Evolutionary conservation across 345 rosid genomes (phyloP), one percentile per base, ranked within the genome.

Genomic region (Crucihimalaya himalaica): DNA sequence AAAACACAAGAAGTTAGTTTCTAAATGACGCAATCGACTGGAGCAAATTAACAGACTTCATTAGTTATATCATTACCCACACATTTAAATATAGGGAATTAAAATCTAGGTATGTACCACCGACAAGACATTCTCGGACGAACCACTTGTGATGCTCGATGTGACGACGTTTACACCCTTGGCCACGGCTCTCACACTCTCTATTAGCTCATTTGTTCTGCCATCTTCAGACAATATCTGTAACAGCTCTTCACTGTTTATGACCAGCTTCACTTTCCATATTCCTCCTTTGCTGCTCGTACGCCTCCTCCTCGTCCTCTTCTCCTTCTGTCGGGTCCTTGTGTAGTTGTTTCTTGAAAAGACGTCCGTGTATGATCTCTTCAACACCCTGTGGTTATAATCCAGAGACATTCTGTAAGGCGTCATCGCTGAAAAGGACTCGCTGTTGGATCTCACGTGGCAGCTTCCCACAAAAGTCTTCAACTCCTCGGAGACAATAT

Each of bases 221-320:
- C 68, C 70, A 50, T 85, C 94, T 53, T 89, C 86, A 2, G 97
- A 86, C 70, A 94, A 47, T 28, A 91, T 91, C 70, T 91, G 76
- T 82, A 80, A 19, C 62, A 94, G 72, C 81, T 86, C 90, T 52
- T 80, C 86, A 11, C 86, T 83, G 52, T 84, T 73, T n/a, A 91
- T 91, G 42, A 80, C 96, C 3, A 94, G 84, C 83, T 88, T 91
- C 81, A 94, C 98, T 78, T 88, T 91, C 96, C 98, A 93, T 75
- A 89, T 71, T 20, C 89, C 85, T 14, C 68, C n/a, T 75, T 75
- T 75, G 56, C 63, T 32, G 21, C 29, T 59, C n/a, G 11, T 43
- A 23, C 37, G 54, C 19, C 23, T 55, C 27, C 18, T 43, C 55
- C 45, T 72, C 27, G 60, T 62, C 61, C 12, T 23, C 64, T 39